These are phyloP conservation scores for Blastocystis sp. DNA, from an alignment of 352 stramenopile genomes.

Conservation along the genomic window DNA sequence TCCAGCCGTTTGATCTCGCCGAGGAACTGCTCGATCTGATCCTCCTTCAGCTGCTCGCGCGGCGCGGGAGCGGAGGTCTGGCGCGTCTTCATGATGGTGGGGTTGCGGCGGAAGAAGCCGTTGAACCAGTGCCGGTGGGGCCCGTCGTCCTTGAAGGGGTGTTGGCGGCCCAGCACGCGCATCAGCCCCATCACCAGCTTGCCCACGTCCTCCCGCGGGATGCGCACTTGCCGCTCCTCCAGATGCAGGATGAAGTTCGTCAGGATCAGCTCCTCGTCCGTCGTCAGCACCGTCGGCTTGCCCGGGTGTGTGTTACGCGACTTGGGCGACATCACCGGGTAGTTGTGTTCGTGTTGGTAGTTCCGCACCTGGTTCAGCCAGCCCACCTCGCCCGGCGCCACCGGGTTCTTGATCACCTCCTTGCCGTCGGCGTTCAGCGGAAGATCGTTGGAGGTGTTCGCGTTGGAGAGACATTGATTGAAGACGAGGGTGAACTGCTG, in stretches of 20 bases:
- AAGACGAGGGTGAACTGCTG: neutral
- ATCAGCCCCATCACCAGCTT: conserved; percentile 67
- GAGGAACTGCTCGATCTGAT: conserved; percentile 67
- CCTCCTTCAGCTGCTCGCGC: conserved; percentile 53
- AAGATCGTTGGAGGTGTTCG: neutral
- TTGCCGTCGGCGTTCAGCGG: neutral
- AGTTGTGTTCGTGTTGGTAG: neutral
- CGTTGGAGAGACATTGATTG: conserved; percentile 7
- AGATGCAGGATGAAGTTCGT: conserved; percentile 62
- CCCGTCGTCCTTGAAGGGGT: conserved; percentile 68
- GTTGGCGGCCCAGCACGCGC: neutral
- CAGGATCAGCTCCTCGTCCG: conserved; percentile 59
- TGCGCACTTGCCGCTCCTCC: conserved; percentile 59
- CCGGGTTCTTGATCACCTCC: conserved; percentile 21
- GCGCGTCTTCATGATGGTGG: conserved; percentile 3
- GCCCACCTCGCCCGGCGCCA: neutral
- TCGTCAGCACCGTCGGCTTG: conserved; percentile 66
- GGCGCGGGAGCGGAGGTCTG: neutral
- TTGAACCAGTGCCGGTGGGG: conserved; percentile 69
- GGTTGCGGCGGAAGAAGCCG: conserved; percentile 65
- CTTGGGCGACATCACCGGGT: neutral
- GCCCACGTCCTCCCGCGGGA: conserved; percentile 64
- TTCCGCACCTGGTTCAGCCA: neutral
- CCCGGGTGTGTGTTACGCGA: conserved; percentile 12
- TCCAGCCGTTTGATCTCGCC: conserved; percentile 59